Percentiles rank a stretch among this genome's conserved stretches.
Conservation (phyloP, 768 basidiomycete species). For the Pulveroboletus sp. region DNA sequence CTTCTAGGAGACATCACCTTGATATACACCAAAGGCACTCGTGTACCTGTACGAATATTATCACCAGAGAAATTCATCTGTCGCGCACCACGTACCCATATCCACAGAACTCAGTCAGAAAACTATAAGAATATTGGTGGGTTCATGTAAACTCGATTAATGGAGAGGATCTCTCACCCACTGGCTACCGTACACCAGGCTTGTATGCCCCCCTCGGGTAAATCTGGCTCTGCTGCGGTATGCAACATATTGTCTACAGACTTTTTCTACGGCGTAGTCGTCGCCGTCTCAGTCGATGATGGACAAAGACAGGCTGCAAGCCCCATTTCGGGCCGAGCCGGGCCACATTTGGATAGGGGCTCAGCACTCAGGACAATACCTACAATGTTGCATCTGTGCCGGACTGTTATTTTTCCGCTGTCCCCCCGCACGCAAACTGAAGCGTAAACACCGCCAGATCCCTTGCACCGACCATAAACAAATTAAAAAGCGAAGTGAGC, state of each 20-base stretch:
- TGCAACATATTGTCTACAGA: not conserved
- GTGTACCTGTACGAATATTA: slow-evolving; percentile 14
- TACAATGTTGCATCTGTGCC: no score
- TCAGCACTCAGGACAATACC: no score
- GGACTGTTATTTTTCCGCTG: no score
- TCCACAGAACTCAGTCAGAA: slow-evolving; percentile 25
- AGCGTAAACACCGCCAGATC: no score
- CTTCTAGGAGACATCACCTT: slow-evolving; percentile 11
- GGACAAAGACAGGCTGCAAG: no score
- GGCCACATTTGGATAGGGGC: no score
- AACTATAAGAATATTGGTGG: slow-evolving; percentile 11
- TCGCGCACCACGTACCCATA: slow-evolving; percentile 16
- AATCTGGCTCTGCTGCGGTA: not conserved
- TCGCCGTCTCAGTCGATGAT: no score
- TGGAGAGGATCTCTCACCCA: slow-evolving; percentile 16
- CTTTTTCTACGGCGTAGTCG: not conserved
- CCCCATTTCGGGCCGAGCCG: no score
- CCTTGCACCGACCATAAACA: no score
- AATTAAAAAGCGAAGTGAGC: no score
- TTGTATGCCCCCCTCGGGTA: slow-evolving; percentile 17
- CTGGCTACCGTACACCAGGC: slow-evolving; percentile 28
- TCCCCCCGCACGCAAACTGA: no score
- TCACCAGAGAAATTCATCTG: not conserved
- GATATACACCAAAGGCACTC: slow-evolving; percentile 28
- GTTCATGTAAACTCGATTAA: not conserved